These are phyloP conservation scores for Yamadazyma atmosphaerica DNA, from an alignment of 1,139 yeast genomes.

Conservation along the genomic window DNA sequence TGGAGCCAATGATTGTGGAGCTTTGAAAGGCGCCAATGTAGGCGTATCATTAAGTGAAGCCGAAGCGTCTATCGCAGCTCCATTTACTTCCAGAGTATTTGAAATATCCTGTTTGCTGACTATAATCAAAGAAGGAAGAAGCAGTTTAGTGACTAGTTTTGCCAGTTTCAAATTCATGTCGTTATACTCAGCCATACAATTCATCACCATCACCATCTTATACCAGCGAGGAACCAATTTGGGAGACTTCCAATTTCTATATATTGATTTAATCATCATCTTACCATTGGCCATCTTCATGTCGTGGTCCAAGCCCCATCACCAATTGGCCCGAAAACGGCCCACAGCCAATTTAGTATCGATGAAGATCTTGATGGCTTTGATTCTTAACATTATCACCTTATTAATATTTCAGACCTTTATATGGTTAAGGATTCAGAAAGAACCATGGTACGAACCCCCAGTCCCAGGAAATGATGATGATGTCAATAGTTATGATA, in stretches of 20 bases:
- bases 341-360: constrained; percentile 95
- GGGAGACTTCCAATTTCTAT: constrained; percentile 96
- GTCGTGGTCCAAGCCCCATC: constrained; percentile 94
- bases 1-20: constrained; percentile 98
- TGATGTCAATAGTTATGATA: constrained; percentile 84
- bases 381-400: constrained; percentile 68
- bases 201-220: constrained; percentile 78
- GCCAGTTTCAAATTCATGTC: constrained; percentile 98
- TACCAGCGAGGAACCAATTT: constrained; percentile 89
- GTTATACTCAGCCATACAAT: constrained; percentile 93
- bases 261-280: constrained; percentile 87
- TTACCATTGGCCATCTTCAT: constrained; percentile 93
- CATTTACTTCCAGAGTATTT: constrained; percentile 86
- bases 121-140: constrained; percentile 91
- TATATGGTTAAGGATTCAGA: constrained; percentile 63
- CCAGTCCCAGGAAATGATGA: constrained; percentile 88
- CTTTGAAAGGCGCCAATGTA: constrained; percentile 94
- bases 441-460: constrained; percentile 70
- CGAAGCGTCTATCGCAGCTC: constrained; percentile 98
- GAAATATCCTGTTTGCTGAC: constrained; percentile 91
- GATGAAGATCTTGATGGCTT: constrained; percentile 79
- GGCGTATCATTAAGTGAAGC: constrained; percentile 96
- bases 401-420: constrained; percentile 63
- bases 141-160: constrained; percentile 91
- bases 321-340: constrained; percentile 60